Evolutionary conservation across 345 rosid genomes (phyloP), one percentile per base, ranked within the genome.

Genomic region (Noccaea bulbosa): DNA sequence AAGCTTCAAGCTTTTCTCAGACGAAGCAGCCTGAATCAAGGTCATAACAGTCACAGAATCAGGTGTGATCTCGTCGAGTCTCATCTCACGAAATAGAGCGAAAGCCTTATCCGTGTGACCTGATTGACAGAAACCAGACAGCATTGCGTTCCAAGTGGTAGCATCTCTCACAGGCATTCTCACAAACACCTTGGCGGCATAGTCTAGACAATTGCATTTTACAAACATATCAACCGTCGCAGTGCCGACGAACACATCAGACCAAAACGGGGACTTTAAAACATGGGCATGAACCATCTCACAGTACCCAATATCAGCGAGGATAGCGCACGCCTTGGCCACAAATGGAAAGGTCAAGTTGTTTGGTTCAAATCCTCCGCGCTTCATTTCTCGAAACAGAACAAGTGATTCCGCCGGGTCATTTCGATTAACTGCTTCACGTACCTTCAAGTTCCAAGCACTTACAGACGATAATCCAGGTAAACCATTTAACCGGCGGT

Each of bases 91-190:
- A 43, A 84, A 83, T 7, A 81, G 41, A 35, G 57, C 8, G 6
- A 76, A 66, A 9, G 46, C 77, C 45, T 69, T 70, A 50, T 70
- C 78, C 7, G 48, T 49, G 38, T 53, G 22, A 17, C 89, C 89
- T 10, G 55, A 27, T 38, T 80, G 79, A 62, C 72, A 78, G 20
- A 81, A 81, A 71, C 91, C 93, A 61, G 79, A 35, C 41, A 88
- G 70, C 84, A 86, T 79, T 6, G 73, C 89, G 70, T 88, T 88
- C 88, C 93, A 86, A 14, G 89, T 73, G 2, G 87, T 77, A 17
- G 60, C 77, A 41, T 86, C 93, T 68, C 86, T 86, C 0, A 69
- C 47, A 37, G 81, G 82, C 88, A 88, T 88, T 80, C 39, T 48
- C 4, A 70, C 91, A 27, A 88, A 88, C 82, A 81, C 24, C 3